Percentiles rank a stretch among this genome's conserved stretches.
These are phyloP conservation scores for Tephrocybe rancida DNA, from an alignment of 768 basidiomycete species.

Conservation along the genomic window DNA sequence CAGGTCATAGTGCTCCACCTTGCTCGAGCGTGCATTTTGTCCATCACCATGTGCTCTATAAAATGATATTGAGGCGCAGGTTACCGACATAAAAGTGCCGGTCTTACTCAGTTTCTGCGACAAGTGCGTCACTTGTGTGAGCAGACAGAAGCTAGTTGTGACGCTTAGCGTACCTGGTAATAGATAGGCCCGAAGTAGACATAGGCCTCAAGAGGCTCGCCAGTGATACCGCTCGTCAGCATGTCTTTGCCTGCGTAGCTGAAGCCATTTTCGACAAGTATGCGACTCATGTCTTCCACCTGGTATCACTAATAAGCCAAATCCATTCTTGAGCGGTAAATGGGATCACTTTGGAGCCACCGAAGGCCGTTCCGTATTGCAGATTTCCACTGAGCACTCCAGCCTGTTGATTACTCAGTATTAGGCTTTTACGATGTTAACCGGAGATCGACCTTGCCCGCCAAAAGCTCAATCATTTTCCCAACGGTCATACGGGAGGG, in stretches of 20 bases:
- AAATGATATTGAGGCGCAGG: constrained; percentile 17
- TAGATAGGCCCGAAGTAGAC: constrained; percentile 99
- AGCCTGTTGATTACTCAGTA: constrained; percentile 50
- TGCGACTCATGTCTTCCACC: constrained; percentile 98
- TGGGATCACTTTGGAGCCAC: constrained; percentile 84
- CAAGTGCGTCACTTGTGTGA: constrained; percentile 14
- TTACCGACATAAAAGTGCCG: not conserved
- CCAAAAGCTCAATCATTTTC: constrained; percentile 98
- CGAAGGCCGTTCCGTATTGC: constrained; percentile 95
- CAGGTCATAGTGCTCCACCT: constrained; percentile 50
- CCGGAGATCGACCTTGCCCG: constrained; percentile 75
- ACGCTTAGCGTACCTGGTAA: constrained; percentile 70
- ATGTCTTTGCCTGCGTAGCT: constrained; percentile 99
- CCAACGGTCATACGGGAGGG: constrained; percentile 99
- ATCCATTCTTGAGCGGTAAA: not conserved
- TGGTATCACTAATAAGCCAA: constrained; percentile 27
- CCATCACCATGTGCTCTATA: constrained; percentile 97
- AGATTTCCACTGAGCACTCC: constrained; percentile 89
- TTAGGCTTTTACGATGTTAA: not conserved
- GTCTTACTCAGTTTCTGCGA: constrained; percentile 88
- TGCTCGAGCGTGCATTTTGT: constrained; percentile 99
- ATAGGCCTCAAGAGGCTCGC: constrained; percentile 94
- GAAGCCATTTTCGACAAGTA: constrained; percentile 93
- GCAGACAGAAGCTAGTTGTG: not conserved
- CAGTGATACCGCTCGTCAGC: constrained; percentile 97